Evolutionary conservation across 2,329 filamentous ascomycete species (phyloP), one percentile per base, ranked within the genome.

Genomic region (Phyllosticta paracitricarpa): DNA sequence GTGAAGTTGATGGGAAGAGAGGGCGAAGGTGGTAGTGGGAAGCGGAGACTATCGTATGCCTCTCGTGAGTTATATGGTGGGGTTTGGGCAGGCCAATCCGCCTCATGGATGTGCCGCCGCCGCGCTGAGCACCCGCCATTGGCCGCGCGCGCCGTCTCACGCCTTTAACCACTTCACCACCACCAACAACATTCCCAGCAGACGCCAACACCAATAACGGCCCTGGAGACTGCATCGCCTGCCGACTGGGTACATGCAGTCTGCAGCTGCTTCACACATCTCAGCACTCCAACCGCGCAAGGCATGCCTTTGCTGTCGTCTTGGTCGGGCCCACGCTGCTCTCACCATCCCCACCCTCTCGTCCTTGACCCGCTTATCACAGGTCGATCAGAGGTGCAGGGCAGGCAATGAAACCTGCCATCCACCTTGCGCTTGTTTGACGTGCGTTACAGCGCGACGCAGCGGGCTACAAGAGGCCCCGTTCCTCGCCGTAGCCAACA

Each of bases 11-110:
- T 48, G 40, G 40, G 40, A 19, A 14, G 17, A 19, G 22, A 54
- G 52, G 22, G 19, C 51, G 19, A 54, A 19, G 12, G 52, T 7
- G 22, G 52, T n/a, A 14, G 40, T 14, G n/a, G 40, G 40, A n/a
- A 48, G n/a, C n/a, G 54, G 59, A 56, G 24, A 35, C 54, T 51
- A n/a, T 53, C 53, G 59, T 25, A 61, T 26, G 59, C 54, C 53
- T 48, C 56, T 61, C 57, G 59, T 61, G 56, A 61, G 59, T 55
- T 54, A 40, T 57, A 51, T 55, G 26, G 59, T 61, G 59, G 59
- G 55, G 59, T 61, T 51, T 56, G 56, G 56, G 54, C 58, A 26
- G 14, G 53, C 51, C 28, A 60, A 59, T 52, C 58, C 58, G 54
- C 40, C 35, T 19, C 54, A 57, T 56, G 22, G 25, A 54, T 24